Percentiles rank a stretch among this genome's conserved stretches.
These are phyloP conservation scores for Leccinum fallax DNA, from an alignment of 1,284 basidiomycete species.

Conservation along the genomic window DNA sequence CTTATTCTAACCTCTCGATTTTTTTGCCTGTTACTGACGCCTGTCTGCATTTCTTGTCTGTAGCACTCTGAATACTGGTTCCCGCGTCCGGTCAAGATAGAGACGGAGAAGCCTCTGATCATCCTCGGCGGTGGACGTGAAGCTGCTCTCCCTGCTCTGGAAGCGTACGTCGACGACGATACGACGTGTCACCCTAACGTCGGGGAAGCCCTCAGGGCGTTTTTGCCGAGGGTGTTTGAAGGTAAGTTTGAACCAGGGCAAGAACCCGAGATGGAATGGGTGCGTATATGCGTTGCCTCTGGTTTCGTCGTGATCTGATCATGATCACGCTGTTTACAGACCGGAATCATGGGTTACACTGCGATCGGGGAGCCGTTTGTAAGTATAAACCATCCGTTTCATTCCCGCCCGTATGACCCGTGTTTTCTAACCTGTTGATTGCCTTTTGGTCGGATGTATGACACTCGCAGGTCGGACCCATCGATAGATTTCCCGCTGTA, in stretches of 20 bases:
- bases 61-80: constrained; percentile 73
- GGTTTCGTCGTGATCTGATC: not conserved
- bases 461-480: constrained; percentile 52
- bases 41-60: not conserved
- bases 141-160: constrained; percentile 43
- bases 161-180: constrained; percentile 65
- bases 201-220: constrained; percentile 52
- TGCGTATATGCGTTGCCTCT: constrained; percentile 27
- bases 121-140: constrained; percentile 77
- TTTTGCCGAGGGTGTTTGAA: constrained; percentile 63
- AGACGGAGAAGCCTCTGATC: constrained; percentile 52
- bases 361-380: constrained; percentile 68
- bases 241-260: constrained; percentile 46
- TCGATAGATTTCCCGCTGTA: constrained; percentile 38
- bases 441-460: constrained; percentile 42
- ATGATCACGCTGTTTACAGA: constrained; percentile 42
- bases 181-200: constrained; percentile 50
- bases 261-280: constrained; percentile 77
- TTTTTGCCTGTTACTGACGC: not conserved
- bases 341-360: constrained; percentile 84
- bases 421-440: not conserved
- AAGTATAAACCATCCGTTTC: constrained; percentile 32
- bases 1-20: not conserved
- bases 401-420: not conserved
- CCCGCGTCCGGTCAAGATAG: constrained; percentile 55